Conservation (phyloP, 352 stramenopile genomes). For the Globisporangium alternatum region DNA sequence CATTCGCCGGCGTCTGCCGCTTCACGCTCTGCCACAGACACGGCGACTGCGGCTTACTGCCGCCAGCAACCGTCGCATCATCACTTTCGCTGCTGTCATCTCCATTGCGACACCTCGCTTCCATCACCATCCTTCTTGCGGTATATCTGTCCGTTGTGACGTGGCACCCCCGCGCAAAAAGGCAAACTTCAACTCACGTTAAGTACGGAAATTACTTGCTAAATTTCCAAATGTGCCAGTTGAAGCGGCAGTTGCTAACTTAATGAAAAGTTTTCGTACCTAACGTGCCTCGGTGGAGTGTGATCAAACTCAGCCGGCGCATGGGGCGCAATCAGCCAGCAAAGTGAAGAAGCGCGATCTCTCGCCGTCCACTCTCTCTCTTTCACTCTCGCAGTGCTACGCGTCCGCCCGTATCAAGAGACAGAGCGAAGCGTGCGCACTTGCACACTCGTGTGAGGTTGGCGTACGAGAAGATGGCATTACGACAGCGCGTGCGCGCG, state of each 20-base stretch:
- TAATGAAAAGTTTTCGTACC: neutral
- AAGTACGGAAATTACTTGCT: neutral
- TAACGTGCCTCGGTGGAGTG: neutral
- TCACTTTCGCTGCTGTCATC: constrained; percentile 25
- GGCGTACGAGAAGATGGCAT: constrained; percentile 21
- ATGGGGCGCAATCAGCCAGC: constrained; percentile 9
- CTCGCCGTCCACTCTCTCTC: neutral
- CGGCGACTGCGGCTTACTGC: constrained; percentile 30
- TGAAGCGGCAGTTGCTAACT: neutral
- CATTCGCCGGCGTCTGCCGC: neutral
- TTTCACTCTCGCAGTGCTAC: neutral
- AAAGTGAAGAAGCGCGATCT: neutral
- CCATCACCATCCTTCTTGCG: neutral
- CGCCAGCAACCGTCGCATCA: constrained; percentile 32
- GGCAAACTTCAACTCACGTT: constrained; percentile 25
- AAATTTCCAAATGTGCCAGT: too few species aligned
- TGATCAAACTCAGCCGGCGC: neutral
- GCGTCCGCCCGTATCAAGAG: neutral
- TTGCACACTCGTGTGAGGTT: neutral
- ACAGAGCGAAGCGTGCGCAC: neutral
- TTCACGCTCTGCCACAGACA: constrained; percentile 23
- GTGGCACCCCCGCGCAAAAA: neutral
- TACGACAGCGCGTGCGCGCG: constrained; percentile 42
- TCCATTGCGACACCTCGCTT: neutral
- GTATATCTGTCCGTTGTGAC: neutral